These are phyloP conservation scores for Scheffersomyces stipitis DNA, from an alignment of 805 yeast species.

Conservation along the genomic window DNA sequence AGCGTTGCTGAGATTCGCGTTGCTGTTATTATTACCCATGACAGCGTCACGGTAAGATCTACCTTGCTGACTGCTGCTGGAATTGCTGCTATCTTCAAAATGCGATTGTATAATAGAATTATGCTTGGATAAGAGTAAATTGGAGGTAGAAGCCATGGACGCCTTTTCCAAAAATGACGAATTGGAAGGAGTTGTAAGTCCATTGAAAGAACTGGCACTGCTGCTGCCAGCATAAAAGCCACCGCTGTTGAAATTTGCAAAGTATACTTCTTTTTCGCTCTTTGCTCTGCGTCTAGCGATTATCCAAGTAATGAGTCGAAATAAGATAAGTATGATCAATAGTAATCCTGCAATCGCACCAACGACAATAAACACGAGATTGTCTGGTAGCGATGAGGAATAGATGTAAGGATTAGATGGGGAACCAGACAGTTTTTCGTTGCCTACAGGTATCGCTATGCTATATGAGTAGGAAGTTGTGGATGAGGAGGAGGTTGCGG, in stretches of 20 bases:
- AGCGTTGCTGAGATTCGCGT: not conserved
- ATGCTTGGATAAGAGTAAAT: conserved; percentile 10
- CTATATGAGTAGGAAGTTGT: conserved; percentile 2
- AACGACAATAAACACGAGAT: conserved; percentile 44
- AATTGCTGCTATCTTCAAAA: conserved; percentile 7
- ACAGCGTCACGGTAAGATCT: conserved; percentile 29
- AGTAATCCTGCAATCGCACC: conserved; percentile 32
- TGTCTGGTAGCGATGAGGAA: conserved; percentile 24
- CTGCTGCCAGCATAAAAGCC: conserved; percentile 5
- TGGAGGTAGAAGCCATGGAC: conserved; percentile 13
- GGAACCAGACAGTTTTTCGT: not conserved
- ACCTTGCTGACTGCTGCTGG: conserved; percentile 21
- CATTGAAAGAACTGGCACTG: conserved; percentile 9
- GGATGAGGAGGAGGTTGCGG: too few species aligned
- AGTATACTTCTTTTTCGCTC: conserved; percentile 33
- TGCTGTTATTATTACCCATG: conserved; percentile 2
- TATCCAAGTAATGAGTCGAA: conserved; percentile 21
- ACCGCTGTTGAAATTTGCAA: conserved; percentile 9
- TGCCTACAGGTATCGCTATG: conserved; percentile 3
- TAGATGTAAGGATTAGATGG: conserved; percentile 31
- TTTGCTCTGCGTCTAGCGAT: conserved; percentile 26
- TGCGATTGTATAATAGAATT: conserved; percentile 9
- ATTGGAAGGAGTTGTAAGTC: conserved; percentile 11
- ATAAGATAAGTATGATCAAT: conserved; percentile 16
- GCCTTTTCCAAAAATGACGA: conserved; percentile 25